These are phyloP conservation scores for Graphilbum sp. DNA, from an alignment of 2,329 filamentous ascomycete species.

Conservation along the genomic window DNA sequence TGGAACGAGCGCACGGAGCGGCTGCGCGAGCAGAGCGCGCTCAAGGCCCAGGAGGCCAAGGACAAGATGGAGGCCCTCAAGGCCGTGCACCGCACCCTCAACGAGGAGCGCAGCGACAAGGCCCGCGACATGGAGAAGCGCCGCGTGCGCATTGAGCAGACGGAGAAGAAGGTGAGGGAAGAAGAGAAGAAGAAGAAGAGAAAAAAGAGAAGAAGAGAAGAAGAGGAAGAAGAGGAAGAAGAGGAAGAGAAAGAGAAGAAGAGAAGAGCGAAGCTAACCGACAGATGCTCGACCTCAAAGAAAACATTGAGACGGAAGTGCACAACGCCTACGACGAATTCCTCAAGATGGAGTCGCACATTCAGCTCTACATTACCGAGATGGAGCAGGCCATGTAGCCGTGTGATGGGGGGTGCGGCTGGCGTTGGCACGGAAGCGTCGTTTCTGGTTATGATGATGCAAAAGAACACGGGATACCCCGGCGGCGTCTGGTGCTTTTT, in stretches of 20 bases:
- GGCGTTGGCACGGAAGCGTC: too few relatives aligned
- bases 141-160: slow-evolving; percentile 90
- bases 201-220: slow-evolving; percentile 10
- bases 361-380: slow-evolving; percentile 94
- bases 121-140: slow-evolving; percentile 83
- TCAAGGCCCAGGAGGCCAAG: slow-evolving; percentile 68
- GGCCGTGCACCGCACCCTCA: slow-evolving; percentile 61
- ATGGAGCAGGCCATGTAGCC: slow-evolving; percentile 77
- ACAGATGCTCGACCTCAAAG: slow-evolving; percentile 93
- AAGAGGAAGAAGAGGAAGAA: slow-evolving; percentile 98
- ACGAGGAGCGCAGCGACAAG: slow-evolving; percentile 74
- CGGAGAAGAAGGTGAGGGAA: slow-evolving; percentile 77
- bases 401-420: too few relatives aligned
- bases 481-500: too few relatives aligned
- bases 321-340: slow-evolving; percentile 86
- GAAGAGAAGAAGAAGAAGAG: slow-evolving; percentile 9
- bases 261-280: slow-evolving; percentile 9
- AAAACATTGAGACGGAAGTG: slow-evolving; percentile 91
- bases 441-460: too few relatives aligned
- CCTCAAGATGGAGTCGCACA: slow-evolving; percentile 92
- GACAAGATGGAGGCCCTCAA: slow-evolving; percentile 82
- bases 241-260: slow-evolving; percentile 12
- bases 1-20: slow-evolving; percentile 79
- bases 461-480: too few relatives aligned
- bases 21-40: slow-evolving; percentile 61